Evolutionary conservation across 2,329 filamentous ascomycete genomes (phyloP), one percentile per base, ranked within the genome.

Genomic region (Aspergillus tamarii): DNA sequence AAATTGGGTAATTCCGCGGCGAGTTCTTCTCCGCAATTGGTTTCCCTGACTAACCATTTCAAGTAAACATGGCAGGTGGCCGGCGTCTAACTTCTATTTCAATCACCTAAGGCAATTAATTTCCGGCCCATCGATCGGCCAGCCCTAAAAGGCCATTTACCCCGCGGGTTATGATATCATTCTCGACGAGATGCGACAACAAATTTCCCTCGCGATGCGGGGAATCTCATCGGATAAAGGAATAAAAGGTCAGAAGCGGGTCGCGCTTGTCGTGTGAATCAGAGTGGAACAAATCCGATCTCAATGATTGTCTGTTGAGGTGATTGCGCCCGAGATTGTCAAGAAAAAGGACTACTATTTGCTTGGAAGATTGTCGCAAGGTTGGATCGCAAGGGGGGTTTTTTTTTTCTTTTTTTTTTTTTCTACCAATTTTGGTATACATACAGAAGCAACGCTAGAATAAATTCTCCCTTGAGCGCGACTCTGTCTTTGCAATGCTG

Each of bases 51-150:
- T 26, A 3, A 3, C 46, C 3, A 2, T n/a, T 1, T 10, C 1
- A 1, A 4, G 2, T 9, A 1, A 4, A 5, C 1, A 2, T 0
- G 26, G 46, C 5, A 30, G 1, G 23, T 12, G 0, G 1, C 1
- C 46, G 46, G 46, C 46, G 26, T 0, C 0, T 1, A 6, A 2
- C 16, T 50, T 14, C 46, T 7, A 0, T 11, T 28, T 11, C 1
- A 3, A 28, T 9, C 5, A 0, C 2, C 4, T 19, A 7, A 8
- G 3, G 46, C 9, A 50, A 50, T 0, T 50, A 16, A 4, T n/a
- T 0, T 26, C 23, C 26, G 43, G 2, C 4, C 7, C n/a, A 23
- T 23, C 2, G 43, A 6, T 14, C 10, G 21, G 43, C 43, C 43
- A 46, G 43, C 43, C 43, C 43, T 46, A 46, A 46, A 46, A 12